phyloP scores from a whole-genome alignment of 768 basidiomycete species.

The Pleurotus platypus region DNA sequence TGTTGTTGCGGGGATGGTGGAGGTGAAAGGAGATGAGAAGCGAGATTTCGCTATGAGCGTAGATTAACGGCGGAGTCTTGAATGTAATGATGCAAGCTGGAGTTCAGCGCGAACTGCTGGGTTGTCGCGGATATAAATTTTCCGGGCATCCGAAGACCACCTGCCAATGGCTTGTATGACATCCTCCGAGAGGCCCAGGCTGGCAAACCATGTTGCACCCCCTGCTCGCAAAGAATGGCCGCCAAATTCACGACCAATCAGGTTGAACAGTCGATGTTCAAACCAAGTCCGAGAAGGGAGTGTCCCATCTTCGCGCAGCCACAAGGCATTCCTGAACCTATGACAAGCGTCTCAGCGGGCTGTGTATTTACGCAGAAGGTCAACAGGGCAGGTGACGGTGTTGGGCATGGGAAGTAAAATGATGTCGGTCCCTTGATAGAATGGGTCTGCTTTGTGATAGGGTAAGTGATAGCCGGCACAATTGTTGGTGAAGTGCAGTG shows the following conservation, averaged over 20 bases:
- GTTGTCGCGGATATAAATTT: constrained; percentile 36
- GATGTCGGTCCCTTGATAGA: constrained; percentile 22
- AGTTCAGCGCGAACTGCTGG: constrained; percentile 12
- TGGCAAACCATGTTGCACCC: constrained; percentile 35
- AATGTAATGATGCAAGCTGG: too few species aligned
- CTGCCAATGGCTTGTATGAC: constrained; percentile 33
- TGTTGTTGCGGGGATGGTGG: too few species aligned
- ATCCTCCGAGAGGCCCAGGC: constrained; percentile 20
- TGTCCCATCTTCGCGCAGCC: constrained; percentile 23
- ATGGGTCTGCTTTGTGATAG: constrained; percentile 33
- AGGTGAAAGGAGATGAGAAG: too few species aligned
- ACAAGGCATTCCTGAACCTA: constrained; percentile 26
- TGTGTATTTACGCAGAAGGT: constrained; percentile 20
- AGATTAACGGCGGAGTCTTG: too few species aligned
- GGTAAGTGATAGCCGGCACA: too few species aligned
- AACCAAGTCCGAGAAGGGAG: constrained; percentile 34
- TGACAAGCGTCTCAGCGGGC: constrained; percentile 17
- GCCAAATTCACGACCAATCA: constrained; percentile 17
- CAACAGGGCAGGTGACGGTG: constrained; percentile 12
- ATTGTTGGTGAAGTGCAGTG: too few species aligned
- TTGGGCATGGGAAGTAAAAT: constrained; percentile 7
- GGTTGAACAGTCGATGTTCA: constrained; percentile 17
- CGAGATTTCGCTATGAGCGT: too few species aligned
- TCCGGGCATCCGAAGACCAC: constrained; percentile 33
- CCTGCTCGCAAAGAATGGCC: constrained; percentile 39